A percentile compares a stretch with the other conserved stretches of the same genome.
phyloP scores from a whole-genome alignment of 345 rosid genomes.

The Linum usitatissimum region DNA sequence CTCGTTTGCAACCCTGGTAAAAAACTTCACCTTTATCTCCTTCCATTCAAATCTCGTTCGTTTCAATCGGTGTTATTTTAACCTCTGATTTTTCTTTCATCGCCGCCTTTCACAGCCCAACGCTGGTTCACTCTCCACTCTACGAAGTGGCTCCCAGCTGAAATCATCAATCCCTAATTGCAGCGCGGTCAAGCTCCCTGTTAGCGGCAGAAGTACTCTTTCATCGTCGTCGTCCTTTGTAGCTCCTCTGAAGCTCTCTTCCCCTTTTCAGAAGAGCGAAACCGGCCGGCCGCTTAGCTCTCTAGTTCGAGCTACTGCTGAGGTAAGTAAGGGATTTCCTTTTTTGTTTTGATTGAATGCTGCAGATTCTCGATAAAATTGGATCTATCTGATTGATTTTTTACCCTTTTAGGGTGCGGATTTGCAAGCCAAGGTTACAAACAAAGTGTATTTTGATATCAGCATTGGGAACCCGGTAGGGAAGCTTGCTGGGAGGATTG shows the following conservation, averaged over 20 bases:
- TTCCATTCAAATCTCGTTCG: neutral
- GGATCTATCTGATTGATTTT: neutral
- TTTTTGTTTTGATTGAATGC: neutral
- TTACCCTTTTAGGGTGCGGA: slow-evolving; percentile 35
- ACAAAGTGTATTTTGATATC: slow-evolving; percentile 83
- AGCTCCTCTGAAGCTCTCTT: neutral
- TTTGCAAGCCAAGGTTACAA: slow-evolving; percentile 71
- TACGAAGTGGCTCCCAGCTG: neutral
- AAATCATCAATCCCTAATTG: neutral
- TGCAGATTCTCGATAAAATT: neutral
- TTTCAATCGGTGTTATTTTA: neutral
- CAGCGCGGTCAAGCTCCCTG: neutral
- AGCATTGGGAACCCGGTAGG: slow-evolving; percentile 91
- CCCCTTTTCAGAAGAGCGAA: neutral
- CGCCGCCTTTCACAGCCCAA: neutral
- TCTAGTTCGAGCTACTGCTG: neutral
- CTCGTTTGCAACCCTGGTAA: neutral
- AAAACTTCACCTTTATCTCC: neutral
- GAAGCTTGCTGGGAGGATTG: slow-evolving; percentile 77
- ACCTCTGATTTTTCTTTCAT: neutral
- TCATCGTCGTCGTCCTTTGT: neutral
- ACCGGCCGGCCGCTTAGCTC: neutral
- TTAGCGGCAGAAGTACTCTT: neutral
- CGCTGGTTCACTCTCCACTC: neutral
- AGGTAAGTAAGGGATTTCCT: neutral